Percentiles rank a stretch among this genome's conserved stretches.
Conservation (phyloP, 2,329 filamentous ascomycete species). For the Colletotrichum cuscutae region DNA sequence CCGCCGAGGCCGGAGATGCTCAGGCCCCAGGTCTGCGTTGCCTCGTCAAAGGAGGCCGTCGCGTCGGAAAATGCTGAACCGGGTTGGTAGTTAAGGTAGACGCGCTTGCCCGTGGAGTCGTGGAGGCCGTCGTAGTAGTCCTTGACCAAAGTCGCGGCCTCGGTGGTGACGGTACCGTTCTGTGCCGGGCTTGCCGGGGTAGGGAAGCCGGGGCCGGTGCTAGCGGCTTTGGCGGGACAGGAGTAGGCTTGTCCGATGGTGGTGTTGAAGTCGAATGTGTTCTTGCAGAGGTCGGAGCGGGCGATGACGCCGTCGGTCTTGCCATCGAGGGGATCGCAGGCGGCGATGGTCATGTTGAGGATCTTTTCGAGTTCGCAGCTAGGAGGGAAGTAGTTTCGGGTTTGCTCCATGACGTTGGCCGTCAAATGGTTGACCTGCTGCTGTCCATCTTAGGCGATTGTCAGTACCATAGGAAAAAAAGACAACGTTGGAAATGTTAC, state of each 20-base stretch:
- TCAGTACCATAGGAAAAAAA: not conserved
- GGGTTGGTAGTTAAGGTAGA: slow-evolving; percentile 48
- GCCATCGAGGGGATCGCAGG: slow-evolving; percentile 66
- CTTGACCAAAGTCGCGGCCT: not conserved
- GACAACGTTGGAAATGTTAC: not conserved
- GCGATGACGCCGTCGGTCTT: slow-evolving; percentile 55
- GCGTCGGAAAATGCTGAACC: slow-evolving; percentile 47
- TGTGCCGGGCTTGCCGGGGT: slow-evolving; percentile 44
- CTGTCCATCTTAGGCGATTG: slow-evolving; percentile 47
- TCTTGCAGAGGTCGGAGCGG: slow-evolving; percentile 24
- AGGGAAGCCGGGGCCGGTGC: slow-evolving; percentile 40
- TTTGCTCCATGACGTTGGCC: slow-evolving; percentile 50
- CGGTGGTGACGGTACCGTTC: slow-evolving; percentile 11
- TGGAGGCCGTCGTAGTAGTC: slow-evolving; percentile 46
- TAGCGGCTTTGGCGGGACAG: slow-evolving; percentile 49
- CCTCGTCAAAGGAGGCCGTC: slow-evolving; percentile 43
- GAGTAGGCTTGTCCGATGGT: slow-evolving; percentile 33
- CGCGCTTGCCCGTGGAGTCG: slow-evolving; percentile 46
- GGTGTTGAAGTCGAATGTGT: slow-evolving; percentile 28
- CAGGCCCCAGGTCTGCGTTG: slow-evolving; percentile 37
- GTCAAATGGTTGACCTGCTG: slow-evolving; percentile 57
- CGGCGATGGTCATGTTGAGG: slow-evolving; percentile 62
- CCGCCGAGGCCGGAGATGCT: slow-evolving; percentile 26
- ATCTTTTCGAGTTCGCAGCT: slow-evolving; percentile 50
- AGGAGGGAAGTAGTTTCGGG: slow-evolving; percentile 36